Evolutionary conservation across 2,329 filamentous ascomycete species (phyloP).

Genomic region (Meredithiella fracta): DNA sequence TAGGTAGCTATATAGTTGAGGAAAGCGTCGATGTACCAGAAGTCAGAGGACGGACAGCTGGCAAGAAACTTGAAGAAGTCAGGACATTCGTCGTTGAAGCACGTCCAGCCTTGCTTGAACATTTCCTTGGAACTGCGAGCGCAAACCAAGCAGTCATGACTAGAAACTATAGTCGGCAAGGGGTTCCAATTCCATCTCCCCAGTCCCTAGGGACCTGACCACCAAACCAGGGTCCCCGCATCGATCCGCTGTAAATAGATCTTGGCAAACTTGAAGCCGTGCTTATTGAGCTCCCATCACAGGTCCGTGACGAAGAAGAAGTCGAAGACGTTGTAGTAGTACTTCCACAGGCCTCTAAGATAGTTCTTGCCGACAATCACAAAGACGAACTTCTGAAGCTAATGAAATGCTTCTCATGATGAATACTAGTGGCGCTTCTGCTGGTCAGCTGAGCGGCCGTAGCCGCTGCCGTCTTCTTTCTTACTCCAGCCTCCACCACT

Average conservation of each 20-base stretch:
- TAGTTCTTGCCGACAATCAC: slow-evolving; percentile 33
- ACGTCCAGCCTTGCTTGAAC: too few relatives aligned
- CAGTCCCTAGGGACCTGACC: slow-evolving; percentile 28
- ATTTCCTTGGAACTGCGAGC: background rate
- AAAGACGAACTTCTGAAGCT: slow-evolving; percentile 33
- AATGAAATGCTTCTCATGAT: slow-evolving; percentile 25
- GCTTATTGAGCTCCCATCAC: slow-evolving; percentile 43
- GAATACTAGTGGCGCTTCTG: slow-evolving; percentile 19
- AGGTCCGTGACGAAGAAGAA: slow-evolving; percentile 52
- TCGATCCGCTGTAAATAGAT: slow-evolving; percentile 51
- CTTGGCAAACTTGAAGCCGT: slow-evolving; percentile 28
- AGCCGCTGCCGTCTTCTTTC: background rate
- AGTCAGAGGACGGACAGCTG: too few relatives aligned
- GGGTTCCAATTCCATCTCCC: background rate
- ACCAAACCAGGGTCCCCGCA: slow-evolving; percentile 31
- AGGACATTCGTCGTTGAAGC: too few relatives aligned
- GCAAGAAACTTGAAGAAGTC: background rate
- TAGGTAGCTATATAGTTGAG: too few relatives aligned
- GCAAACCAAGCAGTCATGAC: too few relatives aligned
- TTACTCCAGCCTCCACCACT: slow-evolving; percentile 10
- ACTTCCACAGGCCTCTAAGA: slow-evolving; percentile 23
- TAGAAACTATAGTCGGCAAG: background rate
- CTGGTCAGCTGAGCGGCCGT: slow-evolving; percentile 26
- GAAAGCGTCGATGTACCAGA: too few relatives aligned
- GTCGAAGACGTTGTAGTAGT: slow-evolving; percentile 49